These are phyloP conservation scores for Elaeagnus macrophylla DNA, from an alignment of 306 rosid genomes.

Conservation along the genomic window DNA sequence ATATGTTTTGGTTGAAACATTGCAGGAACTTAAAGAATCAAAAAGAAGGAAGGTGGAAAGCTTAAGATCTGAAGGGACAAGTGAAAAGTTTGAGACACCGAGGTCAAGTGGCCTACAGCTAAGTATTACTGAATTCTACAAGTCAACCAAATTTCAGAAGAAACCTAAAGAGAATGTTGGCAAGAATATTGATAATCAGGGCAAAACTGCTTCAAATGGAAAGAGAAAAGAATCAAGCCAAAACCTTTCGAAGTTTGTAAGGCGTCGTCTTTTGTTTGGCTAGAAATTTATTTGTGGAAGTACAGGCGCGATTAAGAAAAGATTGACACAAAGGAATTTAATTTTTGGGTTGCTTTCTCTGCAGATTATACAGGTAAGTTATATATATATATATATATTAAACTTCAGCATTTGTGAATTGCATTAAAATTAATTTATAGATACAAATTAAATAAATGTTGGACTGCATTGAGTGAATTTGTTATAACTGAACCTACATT, in stretches of 20 bases:
- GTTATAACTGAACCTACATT: too few relatives aligned
- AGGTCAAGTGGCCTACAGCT: constrained; percentile 33
- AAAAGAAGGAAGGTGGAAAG: constrained; percentile 36
- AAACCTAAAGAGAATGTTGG: constrained; percentile 32
- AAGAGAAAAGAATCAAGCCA: constrained; percentile 37
- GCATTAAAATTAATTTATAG: too few relatives aligned
- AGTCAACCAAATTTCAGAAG: constrained; percentile 40
- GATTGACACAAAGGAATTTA: too few relatives aligned
- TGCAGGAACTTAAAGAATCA: constrained; percentile 50
- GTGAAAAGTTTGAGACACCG: constrained; percentile 28
- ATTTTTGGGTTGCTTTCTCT: too few relatives aligned
- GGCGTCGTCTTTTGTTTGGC: constrained; percentile 80
- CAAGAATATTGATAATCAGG: constrained; percentile 19
- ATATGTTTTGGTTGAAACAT: constrained; percentile 19
- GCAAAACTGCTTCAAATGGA: constrained; percentile 24
- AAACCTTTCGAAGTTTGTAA: constrained; percentile 53
- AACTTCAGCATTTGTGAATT: too few relatives aligned
- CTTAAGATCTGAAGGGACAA: constrained; percentile 27
- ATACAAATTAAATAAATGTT: too few relatives aligned
- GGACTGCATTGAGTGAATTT: too few relatives aligned
- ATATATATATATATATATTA: too few relatives aligned
- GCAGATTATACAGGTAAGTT: too few relatives aligned
- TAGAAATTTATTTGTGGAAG: constrained; percentile 15
- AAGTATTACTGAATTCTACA: constrained; percentile 64
- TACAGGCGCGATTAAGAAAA: too few relatives aligned